Evolutionary conservation across 345 rosid species (phyloP), one percentile per base, ranked within the genome.

Genomic region (Mallotus nudiflorus): DNA sequence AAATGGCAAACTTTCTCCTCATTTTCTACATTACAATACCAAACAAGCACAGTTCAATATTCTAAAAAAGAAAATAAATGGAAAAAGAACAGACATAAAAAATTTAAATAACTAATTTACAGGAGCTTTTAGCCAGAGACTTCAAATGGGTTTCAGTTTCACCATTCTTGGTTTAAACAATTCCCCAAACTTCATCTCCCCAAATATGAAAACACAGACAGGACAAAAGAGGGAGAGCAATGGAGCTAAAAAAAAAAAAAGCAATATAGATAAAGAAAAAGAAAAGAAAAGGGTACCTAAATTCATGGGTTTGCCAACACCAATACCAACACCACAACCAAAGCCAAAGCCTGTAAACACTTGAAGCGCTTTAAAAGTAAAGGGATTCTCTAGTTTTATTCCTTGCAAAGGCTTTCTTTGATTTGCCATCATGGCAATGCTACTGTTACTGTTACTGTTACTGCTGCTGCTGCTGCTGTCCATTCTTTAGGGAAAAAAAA

Each of bases 311-410:
- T 85, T 77, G 12, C 97, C 98, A 69, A 80, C 85, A 44, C 99
- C 99, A 58, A 95, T 90, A 66, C 97, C 99, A 76, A 89, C 73
- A 39, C 98, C 99, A 44, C 99, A 92, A 65, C 99, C 99, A 19
- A 95, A 48, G 71, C 99, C 99, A 70, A 95, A 90, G 65, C 98
- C 98, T 0, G 98, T 95, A 73, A 92, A 95, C 70, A 90, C 94
- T 84, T 90, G 99, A 84, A 80, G 79, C 67, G 84, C 91, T 81
- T 92, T 95, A 67, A 91, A 89, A 84, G 96, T 73, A 79, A 96
- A 89, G 22, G 97, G 97, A 77, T 89, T 95, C 84, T 87, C 90
- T 5, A 90, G 3, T 75, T 75, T 72, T 67, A 89, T 76, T 61
- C 89, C 88, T 63, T 62, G 62, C 24, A 86, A 73, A 44, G 73